Evolutionary conservation across 176 grass and related monocot species (phyloP).

Genomic region (Aegilops umbellulata): DNA sequence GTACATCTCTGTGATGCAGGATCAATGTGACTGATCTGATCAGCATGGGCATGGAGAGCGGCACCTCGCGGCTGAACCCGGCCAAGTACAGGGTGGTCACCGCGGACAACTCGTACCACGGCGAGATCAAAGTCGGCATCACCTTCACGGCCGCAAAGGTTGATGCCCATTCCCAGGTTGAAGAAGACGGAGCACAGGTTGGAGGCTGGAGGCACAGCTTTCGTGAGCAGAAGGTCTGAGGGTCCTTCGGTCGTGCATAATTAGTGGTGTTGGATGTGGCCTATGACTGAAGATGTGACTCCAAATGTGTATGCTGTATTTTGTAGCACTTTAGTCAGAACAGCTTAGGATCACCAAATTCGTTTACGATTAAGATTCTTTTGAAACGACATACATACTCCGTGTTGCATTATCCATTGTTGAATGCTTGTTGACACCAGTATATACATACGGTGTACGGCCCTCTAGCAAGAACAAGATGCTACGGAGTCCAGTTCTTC

Average conservation of each 20-base stretch:
- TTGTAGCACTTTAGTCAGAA: not conserved
- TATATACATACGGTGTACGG: no score
- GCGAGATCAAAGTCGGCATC: conserved; percentile 66
- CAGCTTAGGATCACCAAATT: not conserved
- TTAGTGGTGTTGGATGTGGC: not conserved
- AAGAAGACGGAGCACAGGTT: conserved; percentile 20
- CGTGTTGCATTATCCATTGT: not conserved
- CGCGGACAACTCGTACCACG: conserved; percentile 49
- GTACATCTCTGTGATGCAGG: conserved; percentile 25
- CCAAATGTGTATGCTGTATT: no score
- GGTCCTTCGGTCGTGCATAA: not conserved
- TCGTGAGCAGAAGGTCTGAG: not conserved
- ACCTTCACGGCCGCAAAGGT: conserved; percentile 64
- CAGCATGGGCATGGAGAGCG: conserved; percentile 53
- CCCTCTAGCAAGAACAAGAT: no score
- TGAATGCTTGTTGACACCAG: not conserved
- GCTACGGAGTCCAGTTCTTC: no score
- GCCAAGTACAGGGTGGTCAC: conserved; percentile 67
- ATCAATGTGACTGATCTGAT: conserved; percentile 75
- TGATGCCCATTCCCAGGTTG: not conserved
- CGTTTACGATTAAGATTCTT: not conserved
- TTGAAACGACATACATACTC: not conserved
- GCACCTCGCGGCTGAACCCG: conserved; percentile 38
- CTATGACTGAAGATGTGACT: not conserved
- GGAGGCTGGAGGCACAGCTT: conserved; percentile 38